Evolutionary conservation across 176 grass and related monocot genomes (phyloP).

Genomic region (Carex cristatella): DNA sequence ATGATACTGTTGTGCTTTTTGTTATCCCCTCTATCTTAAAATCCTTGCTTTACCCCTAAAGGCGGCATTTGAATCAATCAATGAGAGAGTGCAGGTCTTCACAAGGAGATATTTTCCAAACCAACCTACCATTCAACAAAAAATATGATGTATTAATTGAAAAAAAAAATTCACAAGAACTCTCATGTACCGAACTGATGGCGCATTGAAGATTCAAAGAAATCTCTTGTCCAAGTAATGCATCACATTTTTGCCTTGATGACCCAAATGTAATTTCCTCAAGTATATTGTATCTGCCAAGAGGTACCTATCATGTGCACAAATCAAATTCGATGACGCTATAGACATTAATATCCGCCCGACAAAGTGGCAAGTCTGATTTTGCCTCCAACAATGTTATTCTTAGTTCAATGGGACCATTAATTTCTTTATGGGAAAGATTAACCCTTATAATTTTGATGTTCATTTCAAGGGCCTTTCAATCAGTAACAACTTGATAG

Average conservation of each 20-base stretch:
- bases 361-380: neutral
- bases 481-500: neutral
- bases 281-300: constrained; percentile 64
- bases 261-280: constrained; percentile 79
- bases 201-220: constrained; percentile 56
- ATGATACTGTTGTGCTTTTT: neutral
- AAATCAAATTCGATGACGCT: neutral
- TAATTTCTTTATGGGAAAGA: neutral
- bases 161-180: neutral
- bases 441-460: neutral
- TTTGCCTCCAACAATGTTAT: neutral
- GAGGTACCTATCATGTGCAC: constrained; percentile 43
- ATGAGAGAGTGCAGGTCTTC: constrained; percentile 47
- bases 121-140: constrained; percentile 43
- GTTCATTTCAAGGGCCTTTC: neutral
- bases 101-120: constrained; percentile 46
- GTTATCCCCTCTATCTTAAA: neutral
- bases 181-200: constrained; percentile 41
- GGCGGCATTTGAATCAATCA: constrained; percentile 56
- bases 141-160: neutral
- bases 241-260: constrained; percentile 54
- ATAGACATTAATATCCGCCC: neutral
- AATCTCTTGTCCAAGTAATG: constrained; percentile 36
- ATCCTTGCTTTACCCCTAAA: neutral
- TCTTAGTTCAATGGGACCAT: neutral